phyloP scores from a whole-genome alignment of 371 early-diverging fungal genomes.

The Mucor racemosus region DNA sequence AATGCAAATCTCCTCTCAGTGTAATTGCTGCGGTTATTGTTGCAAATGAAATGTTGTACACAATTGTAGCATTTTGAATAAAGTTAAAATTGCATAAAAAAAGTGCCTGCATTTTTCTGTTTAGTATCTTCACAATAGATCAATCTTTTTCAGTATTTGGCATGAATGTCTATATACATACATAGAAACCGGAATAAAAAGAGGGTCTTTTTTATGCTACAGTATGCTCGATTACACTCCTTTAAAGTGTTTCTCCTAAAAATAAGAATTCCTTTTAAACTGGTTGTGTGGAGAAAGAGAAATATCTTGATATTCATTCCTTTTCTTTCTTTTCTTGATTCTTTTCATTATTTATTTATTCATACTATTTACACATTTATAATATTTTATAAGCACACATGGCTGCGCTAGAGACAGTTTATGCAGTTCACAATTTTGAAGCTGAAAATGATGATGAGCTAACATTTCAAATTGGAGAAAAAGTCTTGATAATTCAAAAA shows the following conservation, averaged over 20 bases:
- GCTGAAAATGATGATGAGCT: constrained; percentile 84
- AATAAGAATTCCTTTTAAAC: background rate
- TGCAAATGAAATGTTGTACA: background rate
- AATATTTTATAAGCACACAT: constrained; percentile 13
- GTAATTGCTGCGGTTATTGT: background rate
- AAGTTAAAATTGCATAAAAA: background rate
- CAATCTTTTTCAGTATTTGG: background rate
- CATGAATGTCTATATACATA: background rate
- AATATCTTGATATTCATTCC: background rate
- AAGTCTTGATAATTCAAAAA: constrained; percentile 73
- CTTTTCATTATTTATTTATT: background rate
- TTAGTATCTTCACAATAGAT: background rate
- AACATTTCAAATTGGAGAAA: constrained; percentile 71
- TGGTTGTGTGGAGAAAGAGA: background rate
- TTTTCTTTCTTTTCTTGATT: constrained; percentile 2
- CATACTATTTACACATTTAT: background rate
- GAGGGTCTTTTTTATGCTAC: background rate
- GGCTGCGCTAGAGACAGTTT: constrained; percentile 58
- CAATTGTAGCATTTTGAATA: background rate
- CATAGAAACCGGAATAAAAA: background rate
- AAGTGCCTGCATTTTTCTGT: no score
- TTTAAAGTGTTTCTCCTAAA: background rate
- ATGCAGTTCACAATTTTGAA: constrained; percentile 69
- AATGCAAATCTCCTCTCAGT: background rate
- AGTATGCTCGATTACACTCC: background rate